phyloP scores from a whole-genome alignment of 352 stramenopile species.

The Phytopythium sindhum region DNA sequence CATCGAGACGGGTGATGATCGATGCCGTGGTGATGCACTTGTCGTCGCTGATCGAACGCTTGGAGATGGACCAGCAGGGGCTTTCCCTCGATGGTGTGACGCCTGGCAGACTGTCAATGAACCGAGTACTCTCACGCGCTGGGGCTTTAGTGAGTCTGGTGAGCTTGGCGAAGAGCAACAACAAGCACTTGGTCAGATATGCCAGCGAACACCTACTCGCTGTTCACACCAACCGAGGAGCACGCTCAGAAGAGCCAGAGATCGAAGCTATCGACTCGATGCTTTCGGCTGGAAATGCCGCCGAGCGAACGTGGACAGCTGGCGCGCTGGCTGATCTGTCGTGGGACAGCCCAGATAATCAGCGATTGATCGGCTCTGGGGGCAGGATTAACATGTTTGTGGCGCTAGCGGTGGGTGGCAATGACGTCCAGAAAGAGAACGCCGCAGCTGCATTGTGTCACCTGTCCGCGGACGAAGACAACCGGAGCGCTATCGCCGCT shows the following conservation, averaged over 20 bases:
- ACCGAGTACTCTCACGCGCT: not conserved
- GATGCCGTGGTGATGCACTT: conserved; percentile 10
- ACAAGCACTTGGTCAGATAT: not conserved
- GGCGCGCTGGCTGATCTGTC: not conserved
- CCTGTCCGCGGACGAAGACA: no score
- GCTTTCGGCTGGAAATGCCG: not conserved
- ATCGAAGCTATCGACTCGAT: not conserved
- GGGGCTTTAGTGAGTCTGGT: not conserved
- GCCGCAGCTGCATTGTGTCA: no score
- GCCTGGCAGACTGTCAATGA: not conserved
- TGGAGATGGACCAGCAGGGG: not conserved
- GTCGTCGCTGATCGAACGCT: not conserved
- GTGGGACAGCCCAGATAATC: not conserved
- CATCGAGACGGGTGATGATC: conserved; percentile 15
- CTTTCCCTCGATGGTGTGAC: not conserved
- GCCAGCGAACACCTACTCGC: not conserved
- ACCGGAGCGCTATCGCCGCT: no score
- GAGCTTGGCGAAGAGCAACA: not conserved
- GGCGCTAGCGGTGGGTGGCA: no score
- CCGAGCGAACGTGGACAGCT: not conserved
- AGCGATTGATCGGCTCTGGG: not conserved
- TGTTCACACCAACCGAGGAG: not conserved
- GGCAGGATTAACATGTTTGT: no score
- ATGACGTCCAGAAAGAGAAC: no score
- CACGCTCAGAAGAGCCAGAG: not conserved